Base-by-base conservation (phyloP, 1,284 basidiomycete genomes). In the Pseudozyma sp. region DNA sequence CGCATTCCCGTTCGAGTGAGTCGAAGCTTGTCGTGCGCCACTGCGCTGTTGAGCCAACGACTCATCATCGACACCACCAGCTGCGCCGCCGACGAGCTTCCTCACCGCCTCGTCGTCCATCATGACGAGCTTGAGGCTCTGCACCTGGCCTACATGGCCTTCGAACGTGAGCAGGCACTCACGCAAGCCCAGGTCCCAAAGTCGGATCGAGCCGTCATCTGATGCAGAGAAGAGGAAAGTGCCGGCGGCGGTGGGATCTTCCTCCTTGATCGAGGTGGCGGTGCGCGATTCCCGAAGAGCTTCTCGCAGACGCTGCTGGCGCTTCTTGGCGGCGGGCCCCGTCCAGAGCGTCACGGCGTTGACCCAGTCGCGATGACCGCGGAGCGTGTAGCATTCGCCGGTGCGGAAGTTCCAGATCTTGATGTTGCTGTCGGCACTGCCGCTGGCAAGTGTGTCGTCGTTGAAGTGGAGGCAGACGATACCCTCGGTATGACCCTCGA, bases 321-420 rank as follows among this genome's bases (percentile, higher is more conserved):
- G 58, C 53, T 60, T 68, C 60, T 77, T 72, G n/a, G 87, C 84
- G 5, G 81, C 80, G 1, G 86, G 84, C 7, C 91, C 89, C 82
- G 97, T 93, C 96, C 97, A 99, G 17, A 99, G 86, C 67, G 92
- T 90, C 19, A 99, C 94, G 3, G 93, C 89, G 84, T 98, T 99
- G 68, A 99, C 94, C 95, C 97, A 98, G 81, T 98, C 95, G 43
- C 88, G 88, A 82, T 99, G 97, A 1, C 97, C 97, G 4, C 94
- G 89, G 43, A 99, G 87, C 5, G 93, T 93, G 85, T 96, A 97
- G 54, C 94, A 93, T 71, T 92, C 92, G 44, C 94, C 94, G 0
- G 92, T 95, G 44, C 91, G 90, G 84, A 97, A 91, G 85, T 98
- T 97, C 94, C 96, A 98, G 17, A 88, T 85, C 71, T 83, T 83